Evolutionary conservation across 2,329 filamentous ascomycete species (phyloP).

Genomic region (Penicillium olsonii): DNA sequence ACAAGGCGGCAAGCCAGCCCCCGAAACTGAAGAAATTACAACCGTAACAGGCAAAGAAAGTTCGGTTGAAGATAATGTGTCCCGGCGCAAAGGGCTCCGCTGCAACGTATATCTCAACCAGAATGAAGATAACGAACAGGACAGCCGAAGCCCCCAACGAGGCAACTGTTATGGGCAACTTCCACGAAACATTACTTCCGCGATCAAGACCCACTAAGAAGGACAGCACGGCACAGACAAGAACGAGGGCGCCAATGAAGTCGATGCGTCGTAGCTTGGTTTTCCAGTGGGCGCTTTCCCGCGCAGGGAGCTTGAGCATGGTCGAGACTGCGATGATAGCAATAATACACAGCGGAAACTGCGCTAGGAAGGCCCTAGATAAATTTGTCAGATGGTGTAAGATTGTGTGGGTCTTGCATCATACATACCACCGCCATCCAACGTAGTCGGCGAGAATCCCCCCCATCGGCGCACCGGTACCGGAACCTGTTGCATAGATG

Average conservation of each 20-base stretch:
- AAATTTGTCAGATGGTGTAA: slow-evolving; percentile 14
- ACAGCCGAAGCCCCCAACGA: slow-evolving; percentile 58
- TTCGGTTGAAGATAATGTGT: slow-evolving; percentile 68
- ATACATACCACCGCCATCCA: slow-evolving; percentile 69
- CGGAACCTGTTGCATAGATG: slow-evolving; percentile 68
- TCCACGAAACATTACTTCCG: slow-evolving; percentile 73
- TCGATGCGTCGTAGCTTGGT: slow-evolving; percentile 69
- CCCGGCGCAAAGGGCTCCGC: slow-evolving; percentile 73
- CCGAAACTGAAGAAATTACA: slow-evolving; percentile 72
- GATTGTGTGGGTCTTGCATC: slow-evolving; percentile 4
- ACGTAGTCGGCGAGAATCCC: slow-evolving; percentile 71
- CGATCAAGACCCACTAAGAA: slow-evolving; percentile 71
- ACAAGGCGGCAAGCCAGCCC: slow-evolving; percentile 61
- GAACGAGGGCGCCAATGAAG: slow-evolving; percentile 68
- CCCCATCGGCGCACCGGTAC: slow-evolving; percentile 68
- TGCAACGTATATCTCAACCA: slow-evolving; percentile 69
- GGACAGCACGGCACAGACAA: slow-evolving; percentile 65
- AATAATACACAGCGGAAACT: slow-evolving; percentile 67
- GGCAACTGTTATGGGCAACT: slow-evolving; percentile 57
- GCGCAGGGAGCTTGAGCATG: slow-evolving; percentile 62
- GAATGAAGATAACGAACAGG: slow-evolving; percentile 66
- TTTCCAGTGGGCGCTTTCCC: slow-evolving; percentile 63
- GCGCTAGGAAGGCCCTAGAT: slow-evolving; percentile 67
- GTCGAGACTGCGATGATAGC: slow-evolving; percentile 66
- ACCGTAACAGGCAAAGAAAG: slow-evolving; percentile 67